Evolutionary conservation across 257 asterid genomes (phyloP).

Genomic region (Vinca minor): DNA sequence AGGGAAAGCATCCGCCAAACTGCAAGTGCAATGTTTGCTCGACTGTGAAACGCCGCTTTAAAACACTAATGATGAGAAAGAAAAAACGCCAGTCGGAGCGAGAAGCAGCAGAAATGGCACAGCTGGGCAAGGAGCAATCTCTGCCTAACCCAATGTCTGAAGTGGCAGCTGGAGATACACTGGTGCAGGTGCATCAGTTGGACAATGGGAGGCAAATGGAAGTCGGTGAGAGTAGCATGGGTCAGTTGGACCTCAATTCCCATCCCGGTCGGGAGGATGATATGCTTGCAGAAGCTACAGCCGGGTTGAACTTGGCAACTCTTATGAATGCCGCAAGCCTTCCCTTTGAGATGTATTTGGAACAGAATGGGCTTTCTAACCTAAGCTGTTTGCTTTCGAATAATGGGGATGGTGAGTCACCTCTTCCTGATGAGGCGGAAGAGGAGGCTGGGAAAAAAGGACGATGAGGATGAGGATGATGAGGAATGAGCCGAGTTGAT

Average conservation of each 20-base stretch:
- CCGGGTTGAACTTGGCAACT: slow-evolving; percentile 43
- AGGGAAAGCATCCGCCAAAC: slow-evolving; percentile 73
- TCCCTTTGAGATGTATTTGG: slow-evolving; percentile 31
- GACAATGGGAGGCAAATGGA: slow-evolving; percentile 26
- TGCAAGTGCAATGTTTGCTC: slow-evolving; percentile 87
- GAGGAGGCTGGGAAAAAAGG: too few relatives aligned
- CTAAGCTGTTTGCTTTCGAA: slow-evolving; percentile 12
- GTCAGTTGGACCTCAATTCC: slow-evolving; percentile 61
- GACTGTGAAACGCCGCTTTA: slow-evolving; percentile 82
- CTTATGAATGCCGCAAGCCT: slow-evolving; percentile 33
- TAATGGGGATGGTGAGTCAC: slow-evolving; percentile 15
- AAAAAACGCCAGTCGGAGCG: slow-evolving; percentile 66
- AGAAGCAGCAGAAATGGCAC: too few relatives aligned
- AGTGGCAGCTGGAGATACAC: too few relatives aligned
- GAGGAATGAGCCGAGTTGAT: too few relatives aligned
- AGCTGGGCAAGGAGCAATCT: too few relatives aligned
- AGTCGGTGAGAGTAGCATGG: slow-evolving; percentile 33
- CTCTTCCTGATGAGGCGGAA: too few relatives aligned
- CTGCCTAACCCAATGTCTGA: too few relatives aligned
- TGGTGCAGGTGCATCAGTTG: slow-evolving; percentile 7
- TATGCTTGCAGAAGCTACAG: slow-evolving; percentile 41
- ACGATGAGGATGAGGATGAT: too few relatives aligned
- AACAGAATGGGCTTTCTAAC: slow-evolving; percentile 24
- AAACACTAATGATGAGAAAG: slow-evolving; percentile 82
- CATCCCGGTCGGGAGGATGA: slow-evolving; percentile 73